These are phyloP conservation scores for Mucor lusitanicus DNA, from an alignment of 371 early-diverging fungal genomes.

Conservation along the genomic window DNA sequence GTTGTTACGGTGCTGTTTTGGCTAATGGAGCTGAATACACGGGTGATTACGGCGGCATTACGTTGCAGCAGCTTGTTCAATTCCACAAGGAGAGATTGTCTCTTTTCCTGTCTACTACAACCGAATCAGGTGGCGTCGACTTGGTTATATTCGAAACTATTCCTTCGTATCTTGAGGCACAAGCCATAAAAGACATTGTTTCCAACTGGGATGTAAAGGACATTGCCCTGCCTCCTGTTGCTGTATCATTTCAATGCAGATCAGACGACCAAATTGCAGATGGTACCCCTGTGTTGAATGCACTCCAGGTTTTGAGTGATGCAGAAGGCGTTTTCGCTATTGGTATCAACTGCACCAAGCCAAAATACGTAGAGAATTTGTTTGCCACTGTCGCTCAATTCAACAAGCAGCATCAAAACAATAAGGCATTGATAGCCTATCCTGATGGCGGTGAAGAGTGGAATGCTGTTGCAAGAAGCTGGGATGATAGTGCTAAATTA, in stretches of 20 bases:
- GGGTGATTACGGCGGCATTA: constrained; percentile 48
- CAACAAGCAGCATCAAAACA: neutral
- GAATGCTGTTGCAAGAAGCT: constrained; percentile 37
- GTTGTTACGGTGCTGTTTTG: constrained; percentile 62
- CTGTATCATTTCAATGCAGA: constrained; percentile 47
- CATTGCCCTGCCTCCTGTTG: constrained; percentile 21
- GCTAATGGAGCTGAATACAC: constrained; percentile 66
- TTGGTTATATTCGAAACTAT: constrained; percentile 65
- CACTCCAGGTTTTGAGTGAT: constrained; percentile 21
- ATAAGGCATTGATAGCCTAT: constrained; percentile 37
- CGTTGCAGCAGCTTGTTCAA: constrained; percentile 31
- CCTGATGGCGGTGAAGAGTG: constrained; percentile 52
- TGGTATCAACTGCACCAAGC: constrained; percentile 65
- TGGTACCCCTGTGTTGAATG: constrained; percentile 34
- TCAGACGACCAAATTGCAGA: constrained; percentile 42
- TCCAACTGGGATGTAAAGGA: neutral
- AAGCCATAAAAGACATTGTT: constrained; percentile 43
- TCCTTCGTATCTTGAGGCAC: constrained; percentile 53
- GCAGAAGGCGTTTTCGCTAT: constrained; percentile 36
- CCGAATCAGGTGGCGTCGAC: constrained; percentile 28
- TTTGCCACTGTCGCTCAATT: constrained; percentile 6
- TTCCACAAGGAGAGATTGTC: constrained; percentile 50
- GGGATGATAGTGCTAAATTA: constrained; percentile 24
- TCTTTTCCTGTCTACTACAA: constrained; percentile 26
- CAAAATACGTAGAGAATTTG: constrained; percentile 29